Base-by-base conservation (phyloP, 352 stramenopile species). In the Saprolegnia diclina region DNA sequence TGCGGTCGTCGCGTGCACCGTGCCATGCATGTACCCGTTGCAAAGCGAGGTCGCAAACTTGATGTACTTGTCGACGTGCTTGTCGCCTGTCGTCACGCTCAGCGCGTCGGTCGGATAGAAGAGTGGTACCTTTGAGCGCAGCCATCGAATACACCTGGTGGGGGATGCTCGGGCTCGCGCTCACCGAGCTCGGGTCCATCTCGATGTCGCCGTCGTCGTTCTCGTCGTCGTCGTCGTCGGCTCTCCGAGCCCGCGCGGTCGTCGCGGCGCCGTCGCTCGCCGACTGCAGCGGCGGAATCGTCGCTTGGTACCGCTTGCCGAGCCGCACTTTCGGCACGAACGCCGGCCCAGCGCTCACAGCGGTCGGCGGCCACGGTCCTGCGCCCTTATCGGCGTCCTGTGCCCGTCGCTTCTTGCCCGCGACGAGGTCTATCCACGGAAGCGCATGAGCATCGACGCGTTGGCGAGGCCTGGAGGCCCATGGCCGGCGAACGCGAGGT, bases 21-120 rank as follows among this genome's bases (percentile, higher is more conserved):
- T 88, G 64, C 92, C 87, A 71, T 92, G 91, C 55, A 83, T 92
- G 22, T 82, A 79, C 35, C 85, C 85, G 65, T 91, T 82, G n/a
- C 84, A 74, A 45, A 95, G 65, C 22, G 84, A 83, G 19, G 79
- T 71, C 61, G 84, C 87, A 54, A 95, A 74, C 73, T 86, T 83
- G 56, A 95, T 56, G 68, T 94, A 95, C 56, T 88, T 89, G 48
- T 91, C 82, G 37, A 95, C 69, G 48, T 92, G 83, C 6, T 50
- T 56, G 0, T 83, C 84, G 18, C 92, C 66, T 13, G 32, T 55
- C 32, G 22, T 66, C 18, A n/a, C n/a, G 67, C 21, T 48, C n/a
- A 19, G 21, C 6, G 29, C 7, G 19, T 57, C n/a, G 22, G 37
- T 14, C 9, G 32, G 44, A 45, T 26, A 4, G 32, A n/a, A 18